Evolutionary conservation across 2,329 filamentous ascomycete genomes (phyloP).

Genomic region (Beauveria pseudobassiana): DNA sequence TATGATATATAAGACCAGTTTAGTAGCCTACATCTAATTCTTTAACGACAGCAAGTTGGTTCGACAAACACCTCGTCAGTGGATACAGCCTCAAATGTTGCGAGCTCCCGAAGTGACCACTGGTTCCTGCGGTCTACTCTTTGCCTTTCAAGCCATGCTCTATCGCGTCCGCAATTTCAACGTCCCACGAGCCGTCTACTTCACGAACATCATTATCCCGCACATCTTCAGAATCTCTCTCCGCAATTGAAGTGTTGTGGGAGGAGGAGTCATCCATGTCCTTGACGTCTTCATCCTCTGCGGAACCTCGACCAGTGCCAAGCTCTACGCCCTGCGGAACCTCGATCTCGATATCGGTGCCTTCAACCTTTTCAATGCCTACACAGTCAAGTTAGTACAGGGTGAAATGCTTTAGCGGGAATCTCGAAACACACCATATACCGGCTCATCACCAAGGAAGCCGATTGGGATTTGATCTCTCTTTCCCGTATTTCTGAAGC

Average conservation of each 20-base stretch:
- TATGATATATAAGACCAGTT: too few species aligned
- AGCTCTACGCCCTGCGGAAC: background rate
- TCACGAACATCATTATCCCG: background rate
- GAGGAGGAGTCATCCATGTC: background rate
- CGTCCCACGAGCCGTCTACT: background rate
- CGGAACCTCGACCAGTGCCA: background rate
- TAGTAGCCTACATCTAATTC: too few species aligned
- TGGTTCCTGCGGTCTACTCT: background rate
- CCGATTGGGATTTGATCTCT: background rate
- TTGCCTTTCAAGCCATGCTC: background rate
- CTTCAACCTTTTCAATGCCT: conserved; percentile 18
- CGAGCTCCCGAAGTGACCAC: too few species aligned
- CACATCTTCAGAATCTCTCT: background rate
- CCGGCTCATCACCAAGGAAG: background rate
- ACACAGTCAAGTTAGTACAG: background rate
- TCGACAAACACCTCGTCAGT: too few species aligned
- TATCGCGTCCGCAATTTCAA: background rate
- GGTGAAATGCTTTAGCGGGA: background rate
- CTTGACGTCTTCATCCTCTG: background rate
- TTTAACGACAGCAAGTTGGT: too few species aligned
- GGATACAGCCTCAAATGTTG: too few species aligned
- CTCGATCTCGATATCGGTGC: conserved; percentile 11
- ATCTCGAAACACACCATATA: background rate
- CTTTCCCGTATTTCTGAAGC: background rate
- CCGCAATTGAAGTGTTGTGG: background rate